Conservation (phyloP, 768 basidiomycete species). For the Termitomyces sp. region DNA sequence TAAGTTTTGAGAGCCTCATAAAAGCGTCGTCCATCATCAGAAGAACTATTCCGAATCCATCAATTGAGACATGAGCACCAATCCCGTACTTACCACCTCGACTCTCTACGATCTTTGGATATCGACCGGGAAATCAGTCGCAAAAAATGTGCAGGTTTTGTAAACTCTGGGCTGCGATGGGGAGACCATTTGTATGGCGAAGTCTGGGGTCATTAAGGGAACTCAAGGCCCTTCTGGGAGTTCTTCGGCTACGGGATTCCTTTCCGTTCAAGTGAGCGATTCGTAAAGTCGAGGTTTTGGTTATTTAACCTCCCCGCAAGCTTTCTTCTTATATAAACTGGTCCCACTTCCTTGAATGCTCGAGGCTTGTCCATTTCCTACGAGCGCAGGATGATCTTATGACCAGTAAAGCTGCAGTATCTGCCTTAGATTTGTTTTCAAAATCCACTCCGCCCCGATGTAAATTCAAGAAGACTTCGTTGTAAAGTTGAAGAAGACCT, state of each 20-base stretch:
- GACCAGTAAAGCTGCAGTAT: background rate
- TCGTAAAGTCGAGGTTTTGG: background rate
- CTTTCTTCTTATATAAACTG: background rate
- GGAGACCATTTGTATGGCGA: background rate
- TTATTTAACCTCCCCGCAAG: background rate
- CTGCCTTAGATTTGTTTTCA: background rate
- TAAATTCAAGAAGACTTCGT: background rate
- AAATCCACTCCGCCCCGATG: background rate
- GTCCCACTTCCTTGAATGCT: background rate
- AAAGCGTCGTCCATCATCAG: too few relatives aligned
- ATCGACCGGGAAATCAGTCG: too few relatives aligned
- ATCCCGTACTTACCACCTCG: too few relatives aligned
- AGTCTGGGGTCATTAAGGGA: background rate
- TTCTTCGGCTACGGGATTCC: background rate
- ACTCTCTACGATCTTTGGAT: too few relatives aligned
- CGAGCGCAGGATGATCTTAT: background rate
- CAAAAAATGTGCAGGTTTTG: too few relatives aligned
- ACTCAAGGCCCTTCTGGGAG: background rate
- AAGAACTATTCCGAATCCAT: too few relatives aligned
- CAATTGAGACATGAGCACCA: too few relatives aligned
- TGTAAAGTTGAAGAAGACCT: background rate
- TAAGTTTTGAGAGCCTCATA: too few relatives aligned
- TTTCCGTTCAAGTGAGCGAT: background rate
- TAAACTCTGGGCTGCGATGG: too few relatives aligned
- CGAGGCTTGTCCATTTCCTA: background rate